Evolutionary conservation across 2,329 filamentous ascomycete genomes (phyloP).

Genomic region (Penicillium aurantiogriseum): DNA sequence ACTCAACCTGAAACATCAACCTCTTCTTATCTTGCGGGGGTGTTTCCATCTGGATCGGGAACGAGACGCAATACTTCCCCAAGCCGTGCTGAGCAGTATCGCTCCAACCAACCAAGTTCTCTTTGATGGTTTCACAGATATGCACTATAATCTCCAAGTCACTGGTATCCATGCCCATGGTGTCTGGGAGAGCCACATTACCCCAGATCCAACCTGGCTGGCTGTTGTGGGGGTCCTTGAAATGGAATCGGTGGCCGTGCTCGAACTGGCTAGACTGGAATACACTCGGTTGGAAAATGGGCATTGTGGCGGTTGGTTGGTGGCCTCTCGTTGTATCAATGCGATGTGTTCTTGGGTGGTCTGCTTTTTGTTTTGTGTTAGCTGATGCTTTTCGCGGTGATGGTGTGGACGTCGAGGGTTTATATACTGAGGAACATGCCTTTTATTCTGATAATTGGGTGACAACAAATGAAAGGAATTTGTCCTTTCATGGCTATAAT

Average conservation of each 20-base stretch:
- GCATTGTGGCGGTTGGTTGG: background rate
- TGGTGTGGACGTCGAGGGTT: background rate
- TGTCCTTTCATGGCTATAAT: background rate
- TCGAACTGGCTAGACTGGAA: background rate
- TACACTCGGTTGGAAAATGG: background rate
- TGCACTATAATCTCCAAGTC: background rate
- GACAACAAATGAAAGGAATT: background rate
- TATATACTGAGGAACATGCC: background rate
- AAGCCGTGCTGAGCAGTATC: background rate
- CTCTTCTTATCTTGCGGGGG: background rate
- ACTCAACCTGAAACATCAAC: background rate
- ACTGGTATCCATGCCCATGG: background rate
- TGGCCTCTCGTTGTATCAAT: accelerated
- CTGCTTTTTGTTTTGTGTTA: background rate
- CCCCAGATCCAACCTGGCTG: background rate
- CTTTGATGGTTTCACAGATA: background rate
- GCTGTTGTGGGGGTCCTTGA: background rate
- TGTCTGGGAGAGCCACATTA: background rate
- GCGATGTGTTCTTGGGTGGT: background rate
- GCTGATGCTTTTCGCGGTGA: background rate
- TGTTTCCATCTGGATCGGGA: background rate
- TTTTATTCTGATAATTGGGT: background rate
- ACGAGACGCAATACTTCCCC: background rate
- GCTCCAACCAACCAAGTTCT: background rate
- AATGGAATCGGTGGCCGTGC: background rate